A percentile compares a stretch with the other conserved stretches of the same genome.
These are phyloP conservation scores for Nigrograna mackinnonii DNA, from an alignment of 2,329 filamentous ascomycete genomes.

Conservation along the genomic window DNA sequence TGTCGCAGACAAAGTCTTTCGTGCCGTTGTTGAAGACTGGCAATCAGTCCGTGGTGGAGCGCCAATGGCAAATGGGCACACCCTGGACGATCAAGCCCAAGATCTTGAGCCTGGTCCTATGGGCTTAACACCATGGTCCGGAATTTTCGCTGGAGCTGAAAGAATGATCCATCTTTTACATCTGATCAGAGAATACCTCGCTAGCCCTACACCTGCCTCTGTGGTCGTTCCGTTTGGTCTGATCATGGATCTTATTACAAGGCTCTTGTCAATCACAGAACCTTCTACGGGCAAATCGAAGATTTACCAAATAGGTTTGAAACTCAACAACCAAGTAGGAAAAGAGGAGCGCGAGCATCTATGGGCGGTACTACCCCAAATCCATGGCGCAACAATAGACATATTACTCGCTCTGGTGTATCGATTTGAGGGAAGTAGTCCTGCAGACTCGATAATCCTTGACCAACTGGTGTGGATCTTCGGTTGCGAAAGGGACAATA, in stretches of 20 bases:
- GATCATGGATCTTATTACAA: constrained; percentile 69
- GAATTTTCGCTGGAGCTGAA: constrained; percentile 73
- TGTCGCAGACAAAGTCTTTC: constrained; percentile 76
- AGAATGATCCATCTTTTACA: constrained; percentile 69
- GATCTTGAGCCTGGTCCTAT: constrained; percentile 46
- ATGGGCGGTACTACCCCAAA: constrained; percentile 71
- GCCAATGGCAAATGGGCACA: constrained; percentile 27
- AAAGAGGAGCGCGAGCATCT: constrained; percentile 82
- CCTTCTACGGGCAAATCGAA: constrained; percentile 52
- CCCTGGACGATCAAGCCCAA: constrained; percentile 36
- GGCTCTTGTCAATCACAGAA: constrained; percentile 69
- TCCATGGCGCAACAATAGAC: constrained; percentile 73
- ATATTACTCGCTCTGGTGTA: constrained; percentile 62
- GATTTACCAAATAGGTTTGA: constrained; percentile 42
- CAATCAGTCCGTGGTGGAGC: constrained; percentile 57
- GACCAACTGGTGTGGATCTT: constrained; percentile 77
- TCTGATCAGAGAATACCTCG: constrained; percentile 67
- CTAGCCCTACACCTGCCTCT: constrained; percentile 64
- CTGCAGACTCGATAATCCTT: constrained; percentile 66
- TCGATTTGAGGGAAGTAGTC: constrained; percentile 61
- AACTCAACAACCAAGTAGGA: constrained; percentile 72
- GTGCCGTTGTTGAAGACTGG: constrained; percentile 81
- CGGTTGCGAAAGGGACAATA: constrained; percentile 52
- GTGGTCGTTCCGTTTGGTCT: constrained; percentile 70
- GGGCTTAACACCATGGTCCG: constrained; percentile 70